Percentiles rank a stretch among this genome's conserved stretches.
Conservation (phyloP, 2,329 filamentous ascomycete genomes). For the Phaeosphaeria sp. region DNA sequence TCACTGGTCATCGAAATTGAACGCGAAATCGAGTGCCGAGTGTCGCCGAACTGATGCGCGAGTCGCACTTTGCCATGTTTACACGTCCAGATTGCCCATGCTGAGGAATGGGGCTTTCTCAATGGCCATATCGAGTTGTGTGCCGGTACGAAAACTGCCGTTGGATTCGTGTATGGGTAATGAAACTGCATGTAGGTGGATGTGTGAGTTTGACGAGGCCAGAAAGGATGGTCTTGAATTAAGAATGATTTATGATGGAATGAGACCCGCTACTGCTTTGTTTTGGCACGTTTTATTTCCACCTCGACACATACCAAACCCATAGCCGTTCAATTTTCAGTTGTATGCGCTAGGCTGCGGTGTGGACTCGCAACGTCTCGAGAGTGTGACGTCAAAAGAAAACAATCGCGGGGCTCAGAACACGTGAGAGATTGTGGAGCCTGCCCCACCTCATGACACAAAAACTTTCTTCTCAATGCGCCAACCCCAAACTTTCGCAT, state of each 20-base stretch:
- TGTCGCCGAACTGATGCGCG: conserved; percentile 23
- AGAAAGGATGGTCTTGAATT: too few species aligned
- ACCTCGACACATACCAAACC: too few species aligned
- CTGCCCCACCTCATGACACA: neutral
- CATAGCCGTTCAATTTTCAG: neutral
- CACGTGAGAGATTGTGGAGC: neutral
- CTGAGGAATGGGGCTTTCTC: conserved; percentile 22
- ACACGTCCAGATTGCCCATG: conserved; percentile 29
- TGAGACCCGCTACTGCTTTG: too few species aligned
- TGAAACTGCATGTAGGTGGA: too few species aligned
- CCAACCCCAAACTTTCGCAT: neutral
- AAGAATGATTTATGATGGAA: too few species aligned
- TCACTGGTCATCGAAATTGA: conserved; percentile 11
- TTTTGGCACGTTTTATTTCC: too few species aligned
- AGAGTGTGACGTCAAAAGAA: neutral
- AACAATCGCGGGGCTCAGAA: neutral
- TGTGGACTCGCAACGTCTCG: neutral
- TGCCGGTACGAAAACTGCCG: neutral
- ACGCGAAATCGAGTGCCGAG: conserved; percentile 21
- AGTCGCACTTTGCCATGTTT: conserved; percentile 28
- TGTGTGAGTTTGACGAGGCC: too few species aligned
- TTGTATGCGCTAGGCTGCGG: neutral
- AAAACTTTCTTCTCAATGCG: neutral
- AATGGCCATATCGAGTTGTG: conserved; percentile 5
- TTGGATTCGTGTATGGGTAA: neutral